A percentile compares a stretch with the other conserved stretches of the same genome.
Evolutionary conservation across 345 rosid genomes (phyloP).

Genomic region (Citrus trifoliata): DNA sequence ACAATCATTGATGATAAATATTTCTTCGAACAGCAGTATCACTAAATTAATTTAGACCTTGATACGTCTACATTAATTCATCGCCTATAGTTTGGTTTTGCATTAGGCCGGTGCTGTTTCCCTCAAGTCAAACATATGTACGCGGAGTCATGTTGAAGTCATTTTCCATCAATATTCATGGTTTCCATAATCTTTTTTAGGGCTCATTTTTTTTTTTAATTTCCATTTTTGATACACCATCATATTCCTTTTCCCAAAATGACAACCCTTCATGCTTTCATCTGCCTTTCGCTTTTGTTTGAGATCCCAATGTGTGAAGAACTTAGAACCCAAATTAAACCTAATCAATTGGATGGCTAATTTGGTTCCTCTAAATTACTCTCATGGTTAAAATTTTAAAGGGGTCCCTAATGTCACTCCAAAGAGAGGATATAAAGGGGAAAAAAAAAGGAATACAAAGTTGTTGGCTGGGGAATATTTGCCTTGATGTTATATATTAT

Average conservation of each 20-base stretch:
- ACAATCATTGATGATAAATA: neutral
- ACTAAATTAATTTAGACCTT: neutral
- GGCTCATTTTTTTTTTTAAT: slow-evolving; percentile 4
- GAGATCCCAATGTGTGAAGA: neutral
- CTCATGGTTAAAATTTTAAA: neutral
- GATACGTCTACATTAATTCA: neutral
- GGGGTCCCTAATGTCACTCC: neutral
- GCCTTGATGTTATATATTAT: neutral
- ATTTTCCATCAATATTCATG: neutral
- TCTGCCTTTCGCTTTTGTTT: slow-evolving; percentile 4
- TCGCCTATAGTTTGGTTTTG: neutral
- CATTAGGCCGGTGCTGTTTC: neutral
- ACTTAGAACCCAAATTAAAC: neutral
- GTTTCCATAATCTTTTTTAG: neutral
- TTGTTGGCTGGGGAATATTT: slow-evolving; percentile 11
- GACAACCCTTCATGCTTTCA: neutral
- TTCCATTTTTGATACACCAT: neutral
- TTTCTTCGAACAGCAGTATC: neutral
- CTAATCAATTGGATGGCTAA: neutral
- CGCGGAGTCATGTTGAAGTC: slow-evolving; percentile 3
- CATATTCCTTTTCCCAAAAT: slow-evolving; percentile 9
- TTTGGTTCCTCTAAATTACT: neutral
- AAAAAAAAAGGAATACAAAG: neutral
- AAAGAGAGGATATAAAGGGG: neutral
- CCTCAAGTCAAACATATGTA: neutral